Base-by-base conservation (phyloP, 106 monocot species). In the Acorus calamus region DNA sequence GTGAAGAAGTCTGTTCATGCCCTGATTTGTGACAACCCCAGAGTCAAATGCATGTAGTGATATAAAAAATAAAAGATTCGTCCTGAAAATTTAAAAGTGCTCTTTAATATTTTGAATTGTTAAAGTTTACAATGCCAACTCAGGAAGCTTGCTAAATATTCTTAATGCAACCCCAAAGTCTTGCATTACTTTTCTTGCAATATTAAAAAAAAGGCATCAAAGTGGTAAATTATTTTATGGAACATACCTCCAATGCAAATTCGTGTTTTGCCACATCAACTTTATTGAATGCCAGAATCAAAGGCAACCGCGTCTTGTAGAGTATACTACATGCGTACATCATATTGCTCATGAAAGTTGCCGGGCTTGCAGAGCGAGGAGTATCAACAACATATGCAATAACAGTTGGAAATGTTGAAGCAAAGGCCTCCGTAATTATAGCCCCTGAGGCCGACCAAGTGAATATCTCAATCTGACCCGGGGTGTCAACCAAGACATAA, bases 331-430 rank as follows among this genome's bases (percentile, higher is more conserved):
- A 96, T n/a, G 91, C 96, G 79, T 91, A 96, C 1, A 96, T 76
- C 96, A 96, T 96, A 74, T 96, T 96, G 76, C 96, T 96, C 96
- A 96, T 96, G 69, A 96, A 96, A 58, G 96, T 96, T 3, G 85
- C 77, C 3, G 96, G 91, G 69, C 74, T 96, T 55, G 91, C 57
- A 4, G 96, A 80, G 1, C 96, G 69, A 44, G 96, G 96, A 4
- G 96, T 96, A 69, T 96, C 96, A 59, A 96, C 87, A 11, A 96
- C 87, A 74, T 91, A 96, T 13, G 91, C 84, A 60, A 96, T 71
- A 11, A 96, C 78, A 0, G 96, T 96, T 0, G 96, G 96, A 73
- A 96, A 96, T 0, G 96, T 96, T 1, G 96, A 96, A 63, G 96
- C 91, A 77, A 96, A 96, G 8, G 91, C 87, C 63, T 96, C 96